phyloP scores from a whole-genome alignment of 1,284 basidiomycete genomes.

The Ceratorhiza oryzae-sativae region DNA sequence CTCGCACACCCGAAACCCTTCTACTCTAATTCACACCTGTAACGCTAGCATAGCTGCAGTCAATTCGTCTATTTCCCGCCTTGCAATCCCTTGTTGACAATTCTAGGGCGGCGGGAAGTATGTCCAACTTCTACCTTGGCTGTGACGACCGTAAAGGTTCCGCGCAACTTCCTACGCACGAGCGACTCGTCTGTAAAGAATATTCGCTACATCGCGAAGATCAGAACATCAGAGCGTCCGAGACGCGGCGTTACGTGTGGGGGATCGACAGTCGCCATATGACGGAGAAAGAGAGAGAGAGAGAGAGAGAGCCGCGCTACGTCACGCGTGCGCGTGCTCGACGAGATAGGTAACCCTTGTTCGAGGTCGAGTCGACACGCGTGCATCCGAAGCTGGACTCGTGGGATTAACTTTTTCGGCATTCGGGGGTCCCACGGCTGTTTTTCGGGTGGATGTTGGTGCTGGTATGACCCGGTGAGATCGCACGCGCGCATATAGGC shows the following conservation, averaged over 20 bases:
- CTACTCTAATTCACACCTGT: slow-evolving; percentile 17
- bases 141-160: not conserved
- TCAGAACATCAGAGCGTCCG: not conserved
- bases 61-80: slow-evolving; percentile 9
- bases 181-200: not conserved
- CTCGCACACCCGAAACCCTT: not conserved
- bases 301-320: too few relatives aligned
- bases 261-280: slow-evolving; percentile 6
- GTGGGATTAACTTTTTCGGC: too few relatives aligned
- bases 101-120: slow-evolving; percentile 4
- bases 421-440: too few relatives aligned
- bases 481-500: too few relatives aligned
- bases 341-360: too few relatives aligned
- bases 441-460: too few relatives aligned
- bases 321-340: not conserved
- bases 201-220: slow-evolving; percentile 1
- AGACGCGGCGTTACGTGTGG: not conserved
- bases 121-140: not conserved
- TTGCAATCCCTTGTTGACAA: not conserved
- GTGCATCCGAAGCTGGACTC: too few relatives aligned
- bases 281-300: too few relatives aligned
- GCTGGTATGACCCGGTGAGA: too few relatives aligned
- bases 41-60: slow-evolving; percentile 38
- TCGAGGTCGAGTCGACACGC: too few relatives aligned
- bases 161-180: not conserved